Percentiles rank a stretch among this genome's conserved stretches.
phyloP scores from a whole-genome alignment of 192 early-diverging fungal species.

The Podila clonocystis region DNA sequence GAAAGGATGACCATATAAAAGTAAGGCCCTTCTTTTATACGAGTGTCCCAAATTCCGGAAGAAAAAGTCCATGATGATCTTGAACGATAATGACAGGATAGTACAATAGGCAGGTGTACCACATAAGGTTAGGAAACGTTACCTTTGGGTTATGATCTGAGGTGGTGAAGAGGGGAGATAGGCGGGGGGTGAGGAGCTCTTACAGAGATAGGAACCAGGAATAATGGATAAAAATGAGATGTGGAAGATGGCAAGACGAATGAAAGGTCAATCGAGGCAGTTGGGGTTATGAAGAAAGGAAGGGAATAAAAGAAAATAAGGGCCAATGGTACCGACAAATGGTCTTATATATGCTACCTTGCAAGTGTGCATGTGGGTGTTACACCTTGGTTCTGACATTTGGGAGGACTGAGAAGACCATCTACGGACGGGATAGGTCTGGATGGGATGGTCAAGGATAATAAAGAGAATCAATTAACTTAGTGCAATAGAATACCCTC shows the following conservation, averaged over 20 bases:
- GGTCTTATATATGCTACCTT: no score
- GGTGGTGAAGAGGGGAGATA: background rate
- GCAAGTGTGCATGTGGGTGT: no score
- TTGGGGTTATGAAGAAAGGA: background rate
- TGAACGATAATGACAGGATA: no score
- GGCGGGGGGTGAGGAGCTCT: background rate
- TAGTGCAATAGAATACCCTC: no score
- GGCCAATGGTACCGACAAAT: background rate
- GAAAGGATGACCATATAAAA: no score
- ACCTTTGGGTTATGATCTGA: background rate
- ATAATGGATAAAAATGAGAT: constrained; percentile 2
- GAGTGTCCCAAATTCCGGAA: no score
- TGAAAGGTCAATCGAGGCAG: background rate
- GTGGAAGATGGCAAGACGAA: constrained; percentile 1
- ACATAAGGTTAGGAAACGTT: background rate
- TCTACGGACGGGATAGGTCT: background rate
- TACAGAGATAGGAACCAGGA: background rate
- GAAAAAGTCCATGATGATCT: no score
- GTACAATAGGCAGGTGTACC: no score
- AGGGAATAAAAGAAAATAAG: background rate
- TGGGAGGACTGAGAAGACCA: background rate
- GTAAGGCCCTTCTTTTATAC: no score
- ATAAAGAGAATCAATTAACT: background rate
- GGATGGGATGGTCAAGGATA: constrained; percentile 1
- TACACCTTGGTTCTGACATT: no score